A percentile compares a stretch with the other conserved stretches of the same genome.
phyloP scores from a whole-genome alignment of 2,329 filamentous ascomycete genomes.

The Penicillium sp. region DNA sequence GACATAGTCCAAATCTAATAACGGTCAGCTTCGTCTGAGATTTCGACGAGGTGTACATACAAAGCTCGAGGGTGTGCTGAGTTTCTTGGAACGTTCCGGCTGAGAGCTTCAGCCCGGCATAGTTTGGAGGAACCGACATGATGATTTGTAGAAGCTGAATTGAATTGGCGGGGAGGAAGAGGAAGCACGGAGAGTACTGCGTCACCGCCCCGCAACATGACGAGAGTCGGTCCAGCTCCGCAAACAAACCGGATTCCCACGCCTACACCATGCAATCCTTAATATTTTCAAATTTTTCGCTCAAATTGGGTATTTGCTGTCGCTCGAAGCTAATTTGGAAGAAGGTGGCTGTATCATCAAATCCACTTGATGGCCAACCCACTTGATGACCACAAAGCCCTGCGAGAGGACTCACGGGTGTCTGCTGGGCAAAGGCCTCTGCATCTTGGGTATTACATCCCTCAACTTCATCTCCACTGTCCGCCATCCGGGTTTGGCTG shows the following conservation, averaged over 20 bases:
- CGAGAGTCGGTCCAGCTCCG: too few species aligned
- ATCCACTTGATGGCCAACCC: not conserved
- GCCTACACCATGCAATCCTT: too few species aligned
- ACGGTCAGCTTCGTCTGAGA: conserved; percentile 3
- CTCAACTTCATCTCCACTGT: conserved; percentile 29
- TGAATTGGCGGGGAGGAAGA: not conserved
- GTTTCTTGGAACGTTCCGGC: conserved; percentile 16
- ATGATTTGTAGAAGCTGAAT: conserved; percentile 1
- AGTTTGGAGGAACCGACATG: conserved; percentile 57
- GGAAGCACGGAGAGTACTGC: not conserved
- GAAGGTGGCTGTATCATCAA: too few species aligned
- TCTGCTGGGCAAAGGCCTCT: conserved; percentile 23
- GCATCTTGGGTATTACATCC: conserved; percentile 27
- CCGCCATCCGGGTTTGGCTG: conserved; percentile 26
- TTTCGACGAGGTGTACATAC: conserved; percentile 22
- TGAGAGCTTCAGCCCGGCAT: conserved; percentile 47
- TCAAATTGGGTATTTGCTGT: too few species aligned
- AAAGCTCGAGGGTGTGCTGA: conserved; percentile 37
- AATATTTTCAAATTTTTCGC: too few species aligned
- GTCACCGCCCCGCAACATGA: not conserved
- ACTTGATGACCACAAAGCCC: not conserved
- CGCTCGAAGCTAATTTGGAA: too few species aligned
- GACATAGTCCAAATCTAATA: conserved; percentile 73
- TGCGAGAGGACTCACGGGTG: not conserved
- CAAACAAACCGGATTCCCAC: too few species aligned